These are phyloP conservation scores for Cyclotella cryptica DNA, from an alignment of 108 stramenopile genomes.

Conservation along the genomic window DNA sequence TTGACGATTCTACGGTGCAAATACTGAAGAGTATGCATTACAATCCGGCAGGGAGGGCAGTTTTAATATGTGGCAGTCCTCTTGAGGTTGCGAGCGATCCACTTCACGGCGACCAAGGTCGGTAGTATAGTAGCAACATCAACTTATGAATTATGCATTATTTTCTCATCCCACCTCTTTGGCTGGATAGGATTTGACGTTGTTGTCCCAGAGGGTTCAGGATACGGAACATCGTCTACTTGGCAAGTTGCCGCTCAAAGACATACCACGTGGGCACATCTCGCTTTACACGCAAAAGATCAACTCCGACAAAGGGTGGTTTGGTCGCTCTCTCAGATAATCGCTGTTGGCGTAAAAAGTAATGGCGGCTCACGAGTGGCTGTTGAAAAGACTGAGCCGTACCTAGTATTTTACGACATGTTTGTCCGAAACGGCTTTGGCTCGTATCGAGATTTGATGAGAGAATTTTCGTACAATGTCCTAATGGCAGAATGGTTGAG, in stretches of 20 bases:
- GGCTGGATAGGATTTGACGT: slow-evolving; percentile 22
- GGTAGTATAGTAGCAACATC: not conserved
- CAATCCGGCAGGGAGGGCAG: slow-evolving; percentile 9
- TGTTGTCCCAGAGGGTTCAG: slow-evolving; percentile 11
- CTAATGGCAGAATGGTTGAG: slow-evolving; percentile 71
- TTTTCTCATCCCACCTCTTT: not conserved
- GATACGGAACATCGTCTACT: slow-evolving; percentile 15
- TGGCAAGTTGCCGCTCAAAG: slow-evolving; percentile 22
- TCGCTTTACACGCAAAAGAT: slow-evolving; percentile 42
- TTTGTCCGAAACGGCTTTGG: slow-evolving; percentile 55
- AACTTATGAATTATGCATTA: not conserved
- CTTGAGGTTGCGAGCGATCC: slow-evolving; percentile 57
- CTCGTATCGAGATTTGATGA: slow-evolving; percentile 40
- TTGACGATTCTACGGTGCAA: slow-evolving; percentile 24
- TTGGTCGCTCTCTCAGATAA: slow-evolving; percentile 51
- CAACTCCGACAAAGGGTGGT: slow-evolving; percentile 57
- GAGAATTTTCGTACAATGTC: slow-evolving; percentile 48
- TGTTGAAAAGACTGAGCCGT: slow-evolving; percentile 24
- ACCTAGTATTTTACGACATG: slow-evolving; percentile 47
- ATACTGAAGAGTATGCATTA: slow-evolving; percentile 23
- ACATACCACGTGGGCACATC: slow-evolving; percentile 33
- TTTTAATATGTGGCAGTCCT: slow-evolving; percentile 58
- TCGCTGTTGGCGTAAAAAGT: slow-evolving; percentile 46
- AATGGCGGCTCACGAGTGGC: not conserved
- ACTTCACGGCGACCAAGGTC: slow-evolving; percentile 22